phyloP scores from a whole-genome alignment of 306 rosid genomes.

The Vigna reflexopilosa region DNA sequence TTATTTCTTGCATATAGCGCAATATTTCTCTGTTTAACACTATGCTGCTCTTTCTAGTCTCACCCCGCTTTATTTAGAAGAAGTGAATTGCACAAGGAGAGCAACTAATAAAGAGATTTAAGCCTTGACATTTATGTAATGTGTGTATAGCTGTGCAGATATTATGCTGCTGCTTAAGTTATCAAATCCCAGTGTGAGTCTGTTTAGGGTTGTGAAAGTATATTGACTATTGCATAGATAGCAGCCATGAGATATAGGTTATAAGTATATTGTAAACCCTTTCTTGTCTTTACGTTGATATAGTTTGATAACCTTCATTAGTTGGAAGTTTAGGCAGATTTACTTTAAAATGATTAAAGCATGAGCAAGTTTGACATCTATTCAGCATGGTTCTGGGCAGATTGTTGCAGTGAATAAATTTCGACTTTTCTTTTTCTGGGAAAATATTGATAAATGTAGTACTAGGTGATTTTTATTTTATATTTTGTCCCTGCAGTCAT shows the following conservation, averaged over 20 bases:
- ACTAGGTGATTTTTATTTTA: neutral
- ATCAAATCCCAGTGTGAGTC: neutral
- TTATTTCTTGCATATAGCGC: slow-evolving; percentile 6
- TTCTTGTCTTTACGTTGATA: neutral
- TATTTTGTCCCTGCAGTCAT: neutral
- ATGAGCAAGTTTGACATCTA: neutral
- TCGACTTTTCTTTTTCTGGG: neutral
- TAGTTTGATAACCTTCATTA: slow-evolving; percentile 21
- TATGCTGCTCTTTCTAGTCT: neutral
- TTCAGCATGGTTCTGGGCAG: slow-evolving; percentile 32
- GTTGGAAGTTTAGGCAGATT: neutral
- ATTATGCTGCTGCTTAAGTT: slow-evolving; percentile 4
- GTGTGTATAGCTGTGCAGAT: neutral
- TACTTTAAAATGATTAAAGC: slow-evolving; percentile 13
- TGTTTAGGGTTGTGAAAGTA: slow-evolving; percentile 20
- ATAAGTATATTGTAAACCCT: neutral
- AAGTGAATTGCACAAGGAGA: slow-evolving; percentile 18
- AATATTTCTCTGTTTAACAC: slow-evolving; percentile 6
- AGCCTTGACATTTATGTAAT: slow-evolving; percentile 1
- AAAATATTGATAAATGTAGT: slow-evolving; percentile 11
- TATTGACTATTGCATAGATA: slow-evolving; percentile 7
- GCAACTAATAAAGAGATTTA: neutral
- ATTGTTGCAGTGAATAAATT: slow-evolving; percentile 21
- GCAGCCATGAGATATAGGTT: neutral
- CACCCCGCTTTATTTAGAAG: neutral